Percentiles rank a stretch among this genome's conserved stretches.
Conservation (phyloP, 2,329 filamentous ascomycete species). For the Microcera coccophila region DNA sequence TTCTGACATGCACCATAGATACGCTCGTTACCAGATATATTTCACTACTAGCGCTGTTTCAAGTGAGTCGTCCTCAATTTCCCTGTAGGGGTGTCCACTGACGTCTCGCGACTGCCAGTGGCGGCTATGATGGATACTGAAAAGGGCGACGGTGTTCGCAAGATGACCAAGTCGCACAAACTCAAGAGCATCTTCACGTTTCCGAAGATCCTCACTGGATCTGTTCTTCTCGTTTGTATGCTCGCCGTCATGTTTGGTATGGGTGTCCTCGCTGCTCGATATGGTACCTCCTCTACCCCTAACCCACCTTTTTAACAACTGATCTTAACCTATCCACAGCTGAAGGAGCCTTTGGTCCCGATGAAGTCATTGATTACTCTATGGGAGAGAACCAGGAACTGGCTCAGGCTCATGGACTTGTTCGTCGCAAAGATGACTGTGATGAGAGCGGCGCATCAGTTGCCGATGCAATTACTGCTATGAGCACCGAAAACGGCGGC, state of each 20-base stretch:
- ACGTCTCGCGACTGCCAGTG: constrained; percentile 22
- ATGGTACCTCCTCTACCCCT: constrained; percentile 17
- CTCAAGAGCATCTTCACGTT: constrained; percentile 5
- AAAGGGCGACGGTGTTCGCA: constrained; percentile 9
- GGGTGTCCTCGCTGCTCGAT: constrained; percentile 26
- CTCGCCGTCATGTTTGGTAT: constrained; percentile 27
- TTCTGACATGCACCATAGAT: constrained; percentile 12
- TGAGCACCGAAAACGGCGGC: neutral
- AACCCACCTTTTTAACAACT: neutral
- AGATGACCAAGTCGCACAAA: constrained; percentile 9
- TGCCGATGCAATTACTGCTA: neutral
- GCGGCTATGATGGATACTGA: constrained; percentile 27
- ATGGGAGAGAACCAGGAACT: neutral
- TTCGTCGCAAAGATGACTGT: constrained; percentile 11
- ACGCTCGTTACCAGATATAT: constrained; percentile 16
- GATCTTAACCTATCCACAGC: constrained; percentile 8
- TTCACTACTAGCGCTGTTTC: constrained; percentile 8
- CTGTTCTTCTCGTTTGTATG: constrained; percentile 11
- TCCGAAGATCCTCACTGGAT: constrained; percentile 13
- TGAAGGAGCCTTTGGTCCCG: constrained; percentile 1
- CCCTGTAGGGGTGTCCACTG: constrained; percentile 7
- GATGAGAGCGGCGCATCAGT: neutral
- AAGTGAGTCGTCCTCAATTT: constrained; percentile 11
- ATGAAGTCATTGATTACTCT: neutral
- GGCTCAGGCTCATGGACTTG: constrained; percentile 1